A percentile compares a stretch with the other conserved stretches of the same genome.
Evolutionary conservation across 768 basidiomycete genomes (phyloP).

Genomic region (Flagelloscypha sp.): DNA sequence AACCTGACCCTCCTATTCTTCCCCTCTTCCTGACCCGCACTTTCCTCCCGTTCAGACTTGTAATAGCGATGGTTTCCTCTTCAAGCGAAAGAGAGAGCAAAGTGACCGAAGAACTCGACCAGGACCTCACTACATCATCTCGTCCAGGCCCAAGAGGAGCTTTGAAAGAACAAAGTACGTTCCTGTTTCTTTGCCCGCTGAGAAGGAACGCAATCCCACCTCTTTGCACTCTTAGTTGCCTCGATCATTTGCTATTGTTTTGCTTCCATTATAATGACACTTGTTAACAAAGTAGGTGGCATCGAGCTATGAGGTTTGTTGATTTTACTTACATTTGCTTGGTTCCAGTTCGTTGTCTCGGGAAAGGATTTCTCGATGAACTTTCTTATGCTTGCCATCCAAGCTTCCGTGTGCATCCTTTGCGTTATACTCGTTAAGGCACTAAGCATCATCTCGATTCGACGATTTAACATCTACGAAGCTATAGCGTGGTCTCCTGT

Average conservation of each 20-base stretch:
- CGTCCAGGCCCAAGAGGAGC: too few species aligned
- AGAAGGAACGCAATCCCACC: too few species aligned
- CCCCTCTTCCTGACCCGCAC: too few species aligned
- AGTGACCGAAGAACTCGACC: too few species aligned
- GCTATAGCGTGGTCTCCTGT: conserved; percentile 94
- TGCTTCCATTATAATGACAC: conserved; percentile 93
- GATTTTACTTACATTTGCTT: conserved; percentile 5
- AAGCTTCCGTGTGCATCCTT: conserved; percentile 77
- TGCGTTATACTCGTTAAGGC: conserved; percentile 73
- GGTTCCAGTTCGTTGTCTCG: conserved; percentile 81
- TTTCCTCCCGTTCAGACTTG: too few species aligned
- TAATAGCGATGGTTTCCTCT: too few species aligned
- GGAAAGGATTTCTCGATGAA: conserved; percentile 94
- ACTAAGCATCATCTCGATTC: conserved; percentile 72
- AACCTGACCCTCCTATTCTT: too few species aligned
- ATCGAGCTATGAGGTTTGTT: neutral
- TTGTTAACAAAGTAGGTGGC: conserved; percentile 80
- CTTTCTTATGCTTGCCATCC: conserved; percentile 86
- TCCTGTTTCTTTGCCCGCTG: too few species aligned
- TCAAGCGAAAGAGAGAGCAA: too few species aligned
- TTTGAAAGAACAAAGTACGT: too few species aligned
- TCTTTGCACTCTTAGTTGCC: conserved; percentile 57
- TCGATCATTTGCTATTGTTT: conserved; percentile 86
- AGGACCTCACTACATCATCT: too few species aligned
- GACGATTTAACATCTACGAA: conserved; percentile 73